phyloP scores from a whole-genome alignment of 2,329 filamentous ascomycete genomes.

The Conoideocrella luteorostrata region DNA sequence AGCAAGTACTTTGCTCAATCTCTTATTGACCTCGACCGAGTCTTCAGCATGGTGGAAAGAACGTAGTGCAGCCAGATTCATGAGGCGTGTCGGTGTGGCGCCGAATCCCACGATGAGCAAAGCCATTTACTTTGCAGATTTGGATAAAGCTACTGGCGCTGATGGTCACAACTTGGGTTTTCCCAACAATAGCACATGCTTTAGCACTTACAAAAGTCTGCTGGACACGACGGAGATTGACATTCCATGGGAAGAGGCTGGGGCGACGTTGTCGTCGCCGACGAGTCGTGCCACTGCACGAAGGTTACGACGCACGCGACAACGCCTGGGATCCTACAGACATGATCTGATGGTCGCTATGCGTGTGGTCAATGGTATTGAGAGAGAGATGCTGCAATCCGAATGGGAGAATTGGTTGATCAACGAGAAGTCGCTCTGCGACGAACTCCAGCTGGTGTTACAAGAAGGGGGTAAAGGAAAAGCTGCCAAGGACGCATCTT shows the following conservation, averaged over 20 bases:
- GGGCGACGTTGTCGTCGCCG: conserved; percentile 37
- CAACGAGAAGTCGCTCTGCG: conserved; percentile 72
- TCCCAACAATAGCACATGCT: conserved; percentile 49
- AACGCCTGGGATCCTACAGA: conserved; percentile 74
- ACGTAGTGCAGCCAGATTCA: conserved; percentile 70
- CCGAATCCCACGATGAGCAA: conserved; percentile 78
- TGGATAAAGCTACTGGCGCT: conserved; percentile 56
- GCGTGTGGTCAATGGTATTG: conserved; percentile 81
- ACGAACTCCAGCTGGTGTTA: conserved; percentile 48
- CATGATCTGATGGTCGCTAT: conserved; percentile 89
- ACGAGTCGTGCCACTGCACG: conserved; percentile 50
- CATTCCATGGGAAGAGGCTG: conserved; percentile 47
- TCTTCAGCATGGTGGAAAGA: conserved; percentile 79
- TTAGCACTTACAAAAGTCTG: conserved; percentile 55
- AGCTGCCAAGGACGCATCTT: conserved; percentile 15
- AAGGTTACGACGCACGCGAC: conserved; percentile 71
- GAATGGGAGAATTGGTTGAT: conserved; percentile 93
- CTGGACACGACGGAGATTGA: conserved; percentile 53
- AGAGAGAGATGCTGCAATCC: conserved; percentile 74
- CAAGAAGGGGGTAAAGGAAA: conserved; percentile 16
- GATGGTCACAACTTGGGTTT: conserved; percentile 24
- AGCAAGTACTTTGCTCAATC: conserved; percentile 65
- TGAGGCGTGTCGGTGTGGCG: conserved; percentile 72
- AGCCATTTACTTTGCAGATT: conserved; percentile 74
- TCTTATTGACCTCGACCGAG: conserved; percentile 67